Conservation (phyloP, 306 rosid species). For the Oemleria cerasiformis region DNA sequence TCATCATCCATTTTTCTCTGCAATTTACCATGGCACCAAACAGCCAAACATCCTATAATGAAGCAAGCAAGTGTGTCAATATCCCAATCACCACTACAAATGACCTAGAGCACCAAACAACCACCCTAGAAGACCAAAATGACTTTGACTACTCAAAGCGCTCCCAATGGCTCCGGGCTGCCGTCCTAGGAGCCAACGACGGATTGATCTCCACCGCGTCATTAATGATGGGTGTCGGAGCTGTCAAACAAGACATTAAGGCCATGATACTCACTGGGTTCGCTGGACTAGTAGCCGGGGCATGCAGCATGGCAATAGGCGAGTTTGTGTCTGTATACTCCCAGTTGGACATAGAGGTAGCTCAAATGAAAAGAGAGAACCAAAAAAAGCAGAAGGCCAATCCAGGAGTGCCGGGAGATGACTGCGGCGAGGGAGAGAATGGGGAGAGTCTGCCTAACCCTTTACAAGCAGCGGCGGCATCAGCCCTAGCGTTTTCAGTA, state of each 20-base stretch:
- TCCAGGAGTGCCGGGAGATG: not conserved
- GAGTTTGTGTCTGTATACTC: conserved; percentile 95
- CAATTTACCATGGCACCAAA: conserved; percentile 35
- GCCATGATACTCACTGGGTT: conserved; percentile 86
- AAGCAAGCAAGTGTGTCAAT: conserved; percentile 23
- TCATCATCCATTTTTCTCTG: not conserved
- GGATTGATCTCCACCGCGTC: conserved; percentile 93
- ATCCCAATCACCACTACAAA: conserved; percentile 27
- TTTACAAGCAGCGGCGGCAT: conserved; percentile 79
- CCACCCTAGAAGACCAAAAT: conserved; percentile 29
- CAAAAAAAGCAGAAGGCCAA: not conserved
- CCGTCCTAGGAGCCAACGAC: conserved; percentile 90
- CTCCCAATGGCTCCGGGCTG: conserved; percentile 92
- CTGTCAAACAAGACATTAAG: conserved; percentile 73
- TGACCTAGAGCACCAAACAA: conserved; percentile 57
- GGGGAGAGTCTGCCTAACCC: conserved; percentile 74
- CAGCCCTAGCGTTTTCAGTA: conserved; percentile 73
- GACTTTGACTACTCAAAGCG: conserved; percentile 75
- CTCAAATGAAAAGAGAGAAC: conserved; percentile 62
- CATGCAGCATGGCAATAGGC: conserved; percentile 96
- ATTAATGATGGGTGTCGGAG: conserved; percentile 92
- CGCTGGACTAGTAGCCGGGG: conserved; percentile 84
- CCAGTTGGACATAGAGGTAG: conserved; percentile 73
- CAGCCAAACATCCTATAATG: conserved; percentile 33
- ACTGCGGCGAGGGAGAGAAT: conserved; percentile 4